Evolutionary conservation across 192 early-diverging fungal species (phyloP).

Genomic region (Podila verticillata): DNA sequence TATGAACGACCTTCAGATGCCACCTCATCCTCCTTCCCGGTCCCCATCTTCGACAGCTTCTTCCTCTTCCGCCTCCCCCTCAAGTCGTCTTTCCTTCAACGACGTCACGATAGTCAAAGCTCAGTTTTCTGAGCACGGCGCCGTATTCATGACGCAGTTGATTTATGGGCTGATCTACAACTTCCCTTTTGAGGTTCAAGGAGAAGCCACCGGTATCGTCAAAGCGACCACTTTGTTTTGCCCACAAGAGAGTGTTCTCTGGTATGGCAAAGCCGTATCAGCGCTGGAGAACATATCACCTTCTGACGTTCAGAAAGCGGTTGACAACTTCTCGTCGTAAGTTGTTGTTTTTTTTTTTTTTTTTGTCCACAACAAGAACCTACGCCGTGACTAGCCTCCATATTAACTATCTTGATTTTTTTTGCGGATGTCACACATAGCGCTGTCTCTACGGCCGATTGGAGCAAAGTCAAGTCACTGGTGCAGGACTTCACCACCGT

Average conservation of each 20-base stretch:
- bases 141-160: constrained; percentile 52
- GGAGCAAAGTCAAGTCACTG: constrained; percentile 60
- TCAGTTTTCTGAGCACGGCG: constrained; percentile 53
- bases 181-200: constrained; percentile 64
- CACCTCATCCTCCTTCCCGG: constrained; percentile 2
- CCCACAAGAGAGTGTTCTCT: constrained; percentile 57
- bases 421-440: constrained; percentile 40
- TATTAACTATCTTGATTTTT: neutral
- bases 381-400: neutral
- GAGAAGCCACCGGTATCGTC: constrained; percentile 64
- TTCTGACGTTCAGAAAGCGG: constrained; percentile 57
- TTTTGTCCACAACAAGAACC: too few species aligned
- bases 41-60: constrained; percentile 14
- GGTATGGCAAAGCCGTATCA: constrained; percentile 61
- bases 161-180: constrained; percentile 65
- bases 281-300: constrained; percentile 54
- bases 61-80: constrained; percentile 8
- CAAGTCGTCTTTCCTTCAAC: constrained; percentile 20
- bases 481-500: constrained; percentile 66
- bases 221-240: constrained; percentile 57
- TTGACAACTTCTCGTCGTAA: constrained; percentile 68
- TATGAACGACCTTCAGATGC: constrained; percentile 29
- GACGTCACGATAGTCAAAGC: constrained; percentile 50
- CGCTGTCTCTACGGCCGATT: constrained; percentile 59
- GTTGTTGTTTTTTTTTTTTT: constrained; percentile 26